These are phyloP conservation scores for Pseudoturritis turrita DNA, from an alignment of 345 rosid genomes.

Conservation along the genomic window DNA sequence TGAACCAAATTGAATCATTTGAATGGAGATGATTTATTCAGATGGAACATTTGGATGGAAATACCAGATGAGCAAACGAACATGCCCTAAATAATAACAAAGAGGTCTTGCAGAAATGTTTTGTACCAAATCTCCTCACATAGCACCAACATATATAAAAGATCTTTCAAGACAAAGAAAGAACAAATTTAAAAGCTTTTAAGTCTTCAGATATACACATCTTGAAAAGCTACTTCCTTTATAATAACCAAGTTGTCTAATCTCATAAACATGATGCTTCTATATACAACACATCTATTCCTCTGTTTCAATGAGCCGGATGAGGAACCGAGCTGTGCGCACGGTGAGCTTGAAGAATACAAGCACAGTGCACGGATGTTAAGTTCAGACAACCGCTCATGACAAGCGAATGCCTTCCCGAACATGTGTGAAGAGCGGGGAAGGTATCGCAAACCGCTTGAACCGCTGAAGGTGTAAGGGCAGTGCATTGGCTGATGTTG, in stretches of 20 bases:
- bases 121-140: not conserved
- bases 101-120: not conserved
- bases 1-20: too few relatives aligned
- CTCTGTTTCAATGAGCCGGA: conserved; percentile 51
- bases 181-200: not conserved
- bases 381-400: conserved; percentile 92
- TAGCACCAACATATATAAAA: not conserved
- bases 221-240: not conserved
- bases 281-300: not conserved
- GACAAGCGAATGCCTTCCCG: conserved; percentile 89
- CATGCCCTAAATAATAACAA: not conserved
- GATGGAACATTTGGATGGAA: too few relatives aligned
- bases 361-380: conserved; percentile 91
- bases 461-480: conserved; percentile 88
- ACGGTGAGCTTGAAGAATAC: conserved; percentile 74
- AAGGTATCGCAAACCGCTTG: conserved; percentile 91
- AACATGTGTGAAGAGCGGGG: conserved; percentile 96
- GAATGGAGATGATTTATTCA: too few relatives aligned
- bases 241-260: not conserved
- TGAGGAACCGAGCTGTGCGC: conserved; percentile 42
- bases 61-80: too few relatives aligned
- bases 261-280: conserved; percentile 8
- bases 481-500: conserved; percentile 98
- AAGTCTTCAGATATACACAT: not conserved
- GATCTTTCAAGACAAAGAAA: not conserved